Evolutionary conservation across 2,329 filamentous ascomycete genomes (phyloP), one percentile per base, ranked within the genome.

Genomic region (Colletotrichum eremochloae): DNA sequence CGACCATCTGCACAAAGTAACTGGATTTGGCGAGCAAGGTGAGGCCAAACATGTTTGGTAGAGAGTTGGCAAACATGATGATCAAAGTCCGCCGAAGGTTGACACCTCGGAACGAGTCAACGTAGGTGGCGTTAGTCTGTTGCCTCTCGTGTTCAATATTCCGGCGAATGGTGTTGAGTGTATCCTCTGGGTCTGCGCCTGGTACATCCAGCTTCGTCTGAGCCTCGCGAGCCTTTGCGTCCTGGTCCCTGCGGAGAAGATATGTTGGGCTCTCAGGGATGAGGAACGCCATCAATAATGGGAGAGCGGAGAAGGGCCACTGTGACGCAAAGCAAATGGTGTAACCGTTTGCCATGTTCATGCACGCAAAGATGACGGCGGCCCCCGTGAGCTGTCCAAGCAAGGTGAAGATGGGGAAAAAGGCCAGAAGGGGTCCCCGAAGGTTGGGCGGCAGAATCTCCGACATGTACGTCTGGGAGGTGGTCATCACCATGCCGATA

Each of bases 181-280:
- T 82, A 75, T 80, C 79, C 71, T 83, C 81, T 7, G 83, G 81
- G 44, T 84, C 81, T 1, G 78, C 76, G 5, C 78, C 79, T 0
- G 77, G 67, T 0, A 84, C 83, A 73, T 88, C 84, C 62, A 91
- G 84, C 58, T 86, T 84, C 63, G 81, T 82, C 76, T 89, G 85
- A 18, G 86, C 82, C 69, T 80, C 78, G 71, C 86, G 77, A 1
- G 86, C 84, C 58, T 85, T 76, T 0, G 79, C 78, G 14, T 83
- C 76, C 7, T 77, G 77, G 5, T 79, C 79, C 64, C 82, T 84
- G 4, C 85, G 82, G 1, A 89, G 77, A 1, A 88, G 78, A 71
- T 83, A 88, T 0, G 85, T 80, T 0, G 87, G 87, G 15, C 83
- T 86, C 73, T 89, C 87, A 0, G 87, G 87, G 44, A 89, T 81